Conservation (phyloP, 371 early-diverging fungal genomes). For the Mortierella sp. region DNA sequence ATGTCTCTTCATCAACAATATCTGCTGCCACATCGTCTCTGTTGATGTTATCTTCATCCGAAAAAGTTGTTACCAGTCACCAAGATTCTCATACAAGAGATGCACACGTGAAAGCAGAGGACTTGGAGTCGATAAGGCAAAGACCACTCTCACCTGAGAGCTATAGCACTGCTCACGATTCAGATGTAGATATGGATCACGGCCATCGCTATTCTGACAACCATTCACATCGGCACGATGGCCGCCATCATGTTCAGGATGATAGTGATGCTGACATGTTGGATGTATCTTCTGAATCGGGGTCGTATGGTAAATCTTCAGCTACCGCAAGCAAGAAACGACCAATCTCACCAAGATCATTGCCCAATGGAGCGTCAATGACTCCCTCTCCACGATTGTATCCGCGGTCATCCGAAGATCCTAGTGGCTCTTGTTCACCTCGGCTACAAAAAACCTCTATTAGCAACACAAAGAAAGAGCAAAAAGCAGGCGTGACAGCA, state of each 20-base stretch:
- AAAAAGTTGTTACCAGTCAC: background rate
- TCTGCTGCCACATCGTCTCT: conserved; percentile 40
- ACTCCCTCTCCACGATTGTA: conserved; percentile 29
- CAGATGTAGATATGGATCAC: background rate
- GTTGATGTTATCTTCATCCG: conserved; percentile 39
- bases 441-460: conserved; percentile 36
- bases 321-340: conserved; percentile 18
- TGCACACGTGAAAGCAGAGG: conserved; percentile 26
- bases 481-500: conserved; percentile 55
- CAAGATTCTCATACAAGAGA: background rate
- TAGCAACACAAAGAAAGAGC: conserved; percentile 21
- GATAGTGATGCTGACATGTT: conserved; percentile 22
- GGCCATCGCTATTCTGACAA: background rate
- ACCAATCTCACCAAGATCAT: conserved; percentile 19
- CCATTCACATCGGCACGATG: conserved; percentile 4
- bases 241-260: conserved; percentile 7
- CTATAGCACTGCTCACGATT: background rate
- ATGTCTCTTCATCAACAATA: conserved; percentile 11
- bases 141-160: conserved; percentile 16
- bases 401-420: conserved; percentile 9
- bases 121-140: conserved; percentile 15
- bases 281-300: conserved; percentile 12
- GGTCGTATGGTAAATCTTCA: background rate
- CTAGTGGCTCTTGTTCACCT: conserved; percentile 22
- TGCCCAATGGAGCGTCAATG: conserved; percentile 17